Conservation (phyloP, 1,284 basidiomycete species). For the Ganoderma lucidum region DNA sequence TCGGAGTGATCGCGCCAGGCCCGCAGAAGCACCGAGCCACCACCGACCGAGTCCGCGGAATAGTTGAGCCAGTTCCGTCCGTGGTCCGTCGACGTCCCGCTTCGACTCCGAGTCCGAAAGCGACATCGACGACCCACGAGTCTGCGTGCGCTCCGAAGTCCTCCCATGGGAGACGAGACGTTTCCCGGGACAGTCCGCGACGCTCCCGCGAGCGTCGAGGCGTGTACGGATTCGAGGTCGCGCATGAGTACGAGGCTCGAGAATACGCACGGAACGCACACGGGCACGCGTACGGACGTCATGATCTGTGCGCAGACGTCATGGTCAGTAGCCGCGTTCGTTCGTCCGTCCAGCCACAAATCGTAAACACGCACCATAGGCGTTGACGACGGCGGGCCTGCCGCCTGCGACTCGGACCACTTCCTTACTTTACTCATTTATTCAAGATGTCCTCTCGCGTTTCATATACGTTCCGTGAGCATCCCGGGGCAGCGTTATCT, state of each 20-base stretch:
- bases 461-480: not conserved
- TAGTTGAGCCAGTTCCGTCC: not conserved
- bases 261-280: not conserved
- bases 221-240: not conserved
- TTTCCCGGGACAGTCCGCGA: not conserved
- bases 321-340: not conserved
- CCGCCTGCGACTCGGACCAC: not conserved
- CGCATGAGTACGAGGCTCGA: not conserved
- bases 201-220: not conserved
- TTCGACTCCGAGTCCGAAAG: not conserved
- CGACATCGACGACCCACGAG: not conserved
- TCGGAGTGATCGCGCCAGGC: not conserved
- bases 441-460: not conserved
- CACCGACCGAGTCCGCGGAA: not conserved
- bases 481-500: conserved; percentile 4
- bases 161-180: not conserved
- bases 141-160: not conserved
- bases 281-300: not conserved
- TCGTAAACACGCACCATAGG: not conserved
- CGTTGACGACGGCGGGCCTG: not conserved
- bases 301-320: not conserved
- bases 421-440: not conserved
- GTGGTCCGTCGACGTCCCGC: not conserved
- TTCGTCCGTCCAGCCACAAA: not conserved
- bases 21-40: not conserved